Evolutionary conservation across 2,329 filamentous ascomycete genomes (phyloP).

Genomic region (Nigrospora oryzae): DNA sequence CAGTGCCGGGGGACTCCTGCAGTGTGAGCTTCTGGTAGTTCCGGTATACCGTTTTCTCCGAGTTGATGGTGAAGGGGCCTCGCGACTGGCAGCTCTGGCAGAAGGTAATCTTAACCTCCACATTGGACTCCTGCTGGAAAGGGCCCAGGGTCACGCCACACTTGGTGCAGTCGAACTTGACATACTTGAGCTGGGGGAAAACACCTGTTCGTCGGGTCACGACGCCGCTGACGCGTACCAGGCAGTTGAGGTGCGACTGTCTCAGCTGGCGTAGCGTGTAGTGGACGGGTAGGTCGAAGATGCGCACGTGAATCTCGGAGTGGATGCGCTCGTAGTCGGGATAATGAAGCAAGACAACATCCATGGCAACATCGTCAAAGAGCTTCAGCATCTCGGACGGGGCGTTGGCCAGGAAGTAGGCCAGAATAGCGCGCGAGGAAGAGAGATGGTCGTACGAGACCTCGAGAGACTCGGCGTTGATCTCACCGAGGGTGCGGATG

Average conservation of each 20-base stretch:
- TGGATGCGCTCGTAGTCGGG: constrained; percentile 97
- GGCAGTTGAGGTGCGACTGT: constrained; percentile 90
- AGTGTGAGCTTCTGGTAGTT: constrained; percentile 98
- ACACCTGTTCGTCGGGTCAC: constrained; percentile 91
- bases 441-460: constrained; percentile 92
- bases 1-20: constrained; percentile 93
- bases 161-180: constrained; percentile 95
- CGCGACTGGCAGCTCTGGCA: constrained; percentile 95
- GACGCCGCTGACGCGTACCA: constrained; percentile 89
- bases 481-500: constrained; percentile 89
- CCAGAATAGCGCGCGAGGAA: constrained; percentile 83
- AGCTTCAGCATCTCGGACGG: constrained; percentile 92
- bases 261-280: constrained; percentile 93
- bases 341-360: constrained; percentile 91
- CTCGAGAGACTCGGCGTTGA: constrained; percentile 93
- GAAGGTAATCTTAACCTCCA: constrained; percentile 92
- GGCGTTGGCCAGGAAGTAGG: constrained; percentile 92
- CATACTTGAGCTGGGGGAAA: constrained; percentile 95
- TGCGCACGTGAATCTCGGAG: constrained; percentile 93
- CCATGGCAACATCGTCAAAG: constrained; percentile 94
- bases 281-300: constrained; percentile 87
- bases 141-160: constrained; percentile 87
- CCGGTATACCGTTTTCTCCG: constrained; percentile 94
- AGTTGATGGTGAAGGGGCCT: constrained; percentile 91
- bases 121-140: constrained; percentile 94